A percentile compares a stretch with the other conserved stretches of the same genome.
Evolutionary conservation across 225 moss, liverwort and hornwort genomes (phyloP).

Genomic region (Bryum argenteum): DNA sequence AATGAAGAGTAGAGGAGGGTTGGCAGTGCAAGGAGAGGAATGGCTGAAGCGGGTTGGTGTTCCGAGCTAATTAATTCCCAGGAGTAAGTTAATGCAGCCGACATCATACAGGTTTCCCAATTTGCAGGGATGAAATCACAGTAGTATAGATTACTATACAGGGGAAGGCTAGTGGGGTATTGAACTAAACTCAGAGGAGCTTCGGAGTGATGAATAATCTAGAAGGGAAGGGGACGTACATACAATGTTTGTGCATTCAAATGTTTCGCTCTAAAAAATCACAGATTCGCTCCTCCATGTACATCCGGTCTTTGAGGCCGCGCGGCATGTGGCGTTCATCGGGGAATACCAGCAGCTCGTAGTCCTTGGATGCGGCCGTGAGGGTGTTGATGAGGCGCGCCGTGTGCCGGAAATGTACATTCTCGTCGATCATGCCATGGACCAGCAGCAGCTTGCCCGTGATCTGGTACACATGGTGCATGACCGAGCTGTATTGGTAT

Average conservation of each 20-base stretch:
- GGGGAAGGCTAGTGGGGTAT: constrained; percentile 13
- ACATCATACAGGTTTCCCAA: constrained; percentile 58
- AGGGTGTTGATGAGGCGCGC: constrained; percentile 99
- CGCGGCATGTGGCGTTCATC: constrained; percentile 99
- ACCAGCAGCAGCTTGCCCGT: constrained; percentile 95
- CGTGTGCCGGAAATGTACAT: constrained; percentile 99
- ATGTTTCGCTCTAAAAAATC: constrained; percentile 98
- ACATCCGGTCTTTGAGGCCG: constrained; percentile 98
- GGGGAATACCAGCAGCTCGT: constrained; percentile 95
- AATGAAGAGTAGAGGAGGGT: too few species aligned
- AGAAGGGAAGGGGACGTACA: constrained; percentile 38
- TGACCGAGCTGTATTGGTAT: constrained; percentile 96
- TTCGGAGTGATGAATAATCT: constrained; percentile 40
- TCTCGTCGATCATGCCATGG: constrained; percentile 99
- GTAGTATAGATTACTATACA: constrained; percentile 62
- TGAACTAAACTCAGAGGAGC: constrained; percentile 27
- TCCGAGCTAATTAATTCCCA: constrained; percentile 34
- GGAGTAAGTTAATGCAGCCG: constrained; percentile 35
- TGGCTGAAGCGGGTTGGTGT: constrained; percentile 27
- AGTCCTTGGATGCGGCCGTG: constrained; percentile 95
- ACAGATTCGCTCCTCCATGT: constrained; percentile 99
- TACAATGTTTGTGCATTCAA: constrained; percentile 56
- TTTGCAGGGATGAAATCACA: constrained; percentile 58
- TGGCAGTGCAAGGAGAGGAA: background rate
- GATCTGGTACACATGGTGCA: constrained; percentile 98